Conservation (phyloP, 164 flowering plant species). For the Chimonanthus praecox region DNA sequence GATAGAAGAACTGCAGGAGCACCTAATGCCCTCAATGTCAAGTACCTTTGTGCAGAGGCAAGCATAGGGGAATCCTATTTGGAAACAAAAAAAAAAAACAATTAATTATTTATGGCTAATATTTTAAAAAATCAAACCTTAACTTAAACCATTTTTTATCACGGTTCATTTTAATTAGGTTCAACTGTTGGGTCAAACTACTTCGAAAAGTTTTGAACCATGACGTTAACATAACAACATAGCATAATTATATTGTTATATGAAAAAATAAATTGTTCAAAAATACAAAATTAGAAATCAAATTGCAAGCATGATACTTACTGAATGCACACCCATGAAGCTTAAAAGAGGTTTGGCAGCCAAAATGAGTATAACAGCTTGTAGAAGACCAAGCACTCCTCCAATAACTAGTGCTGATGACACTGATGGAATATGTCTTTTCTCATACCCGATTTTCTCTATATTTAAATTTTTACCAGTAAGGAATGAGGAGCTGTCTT, state of each 20-base stretch:
- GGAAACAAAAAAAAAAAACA: background rate
- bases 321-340: conserved; percentile 62
- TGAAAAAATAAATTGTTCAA: too few relatives aligned
- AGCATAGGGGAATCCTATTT: conserved; percentile 52
- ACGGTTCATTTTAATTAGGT: too few relatives aligned
- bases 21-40: conserved; percentile 53
- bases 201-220: too few relatives aligned
- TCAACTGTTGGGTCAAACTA: too few relatives aligned
- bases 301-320: conserved; percentile 20
- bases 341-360: conserved; percentile 43
- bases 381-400: conserved; percentile 49
- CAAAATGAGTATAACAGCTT: conserved; percentile 46
- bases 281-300: background rate
- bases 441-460: conserved; percentile 18
- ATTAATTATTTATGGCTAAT: background rate
- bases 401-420: conserved; percentile 63
- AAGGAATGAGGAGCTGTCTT: conserved; percentile 7
- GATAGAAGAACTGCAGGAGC: conserved; percentile 68
- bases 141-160: too few relatives aligned
- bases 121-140: background rate
- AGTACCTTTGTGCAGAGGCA: conserved; percentile 40
- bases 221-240: too few relatives aligned
- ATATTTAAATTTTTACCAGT: conserved; percentile 14
- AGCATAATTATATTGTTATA: too few relatives aligned
- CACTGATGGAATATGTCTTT: conserved; percentile 55